Evolutionary conservation across 306 rosid genomes (phyloP).

Genomic region (cucumber (Cucumis sativus)): DNA sequence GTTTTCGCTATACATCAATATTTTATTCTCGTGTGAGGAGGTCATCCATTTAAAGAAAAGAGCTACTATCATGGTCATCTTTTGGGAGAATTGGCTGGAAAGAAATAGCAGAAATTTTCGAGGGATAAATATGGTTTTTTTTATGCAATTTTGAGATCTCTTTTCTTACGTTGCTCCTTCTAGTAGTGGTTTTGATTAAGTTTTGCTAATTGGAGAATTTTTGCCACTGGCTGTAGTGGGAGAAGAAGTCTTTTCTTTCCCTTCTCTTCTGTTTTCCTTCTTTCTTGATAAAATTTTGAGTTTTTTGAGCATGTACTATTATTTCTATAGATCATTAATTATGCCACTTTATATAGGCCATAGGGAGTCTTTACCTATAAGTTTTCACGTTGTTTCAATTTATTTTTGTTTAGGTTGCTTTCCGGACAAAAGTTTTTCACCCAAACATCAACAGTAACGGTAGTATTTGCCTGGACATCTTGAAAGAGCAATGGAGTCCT

Average conservation of each 20-base stretch:
- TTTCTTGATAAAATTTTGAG: background rate
- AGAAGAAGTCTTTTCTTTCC: background rate
- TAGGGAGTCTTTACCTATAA: background rate
- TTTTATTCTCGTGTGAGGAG: background rate
- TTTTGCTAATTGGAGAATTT: background rate
- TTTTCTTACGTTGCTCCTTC: background rate
- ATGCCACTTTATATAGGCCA: background rate
- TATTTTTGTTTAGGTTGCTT: slow-evolving; percentile 45
- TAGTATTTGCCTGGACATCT: slow-evolving; percentile 77
- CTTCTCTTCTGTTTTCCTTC: background rate
- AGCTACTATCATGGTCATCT: background rate
- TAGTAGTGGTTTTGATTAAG: background rate
- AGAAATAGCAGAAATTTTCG: background rate
- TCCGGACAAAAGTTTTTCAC: slow-evolving; percentile 78
- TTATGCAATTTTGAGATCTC: background rate
- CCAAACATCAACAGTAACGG: slow-evolving; percentile 91
- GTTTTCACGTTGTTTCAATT: background rate
- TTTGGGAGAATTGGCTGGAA: background rate
- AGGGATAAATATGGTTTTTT: background rate
- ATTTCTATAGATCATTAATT: background rate
- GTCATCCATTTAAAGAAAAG: background rate
- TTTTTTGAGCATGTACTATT: background rate
- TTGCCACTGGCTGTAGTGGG: background rate
- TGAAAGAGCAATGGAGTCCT: slow-evolving; percentile 83
- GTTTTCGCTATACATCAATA: background rate